Evolutionary conservation across 2,329 filamentous ascomycete genomes (phyloP), one percentile per base, ranked within the genome.

Genomic region (Cryphonectria japonica): DNA sequence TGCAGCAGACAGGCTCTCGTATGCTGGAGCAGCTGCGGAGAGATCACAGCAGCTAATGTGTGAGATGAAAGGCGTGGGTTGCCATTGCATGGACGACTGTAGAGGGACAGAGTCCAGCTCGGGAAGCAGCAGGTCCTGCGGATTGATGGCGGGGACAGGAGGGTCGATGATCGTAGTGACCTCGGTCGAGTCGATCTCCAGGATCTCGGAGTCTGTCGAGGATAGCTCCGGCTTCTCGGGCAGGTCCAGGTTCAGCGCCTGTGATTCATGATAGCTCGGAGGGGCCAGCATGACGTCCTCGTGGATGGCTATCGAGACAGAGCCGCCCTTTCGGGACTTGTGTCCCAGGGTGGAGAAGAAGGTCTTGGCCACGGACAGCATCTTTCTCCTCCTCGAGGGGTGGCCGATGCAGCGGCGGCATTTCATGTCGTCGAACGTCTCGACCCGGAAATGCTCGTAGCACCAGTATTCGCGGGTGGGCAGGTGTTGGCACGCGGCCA

Each of bases 261-360:
- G 78, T 52, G 83, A 83, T 59, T 85, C 82, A 76, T 65, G 19
- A 43, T 86, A 87, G 71, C 82, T 83, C 29, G 84, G 83, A 22
- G 84, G 83, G n/a, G 79, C 80, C n/a, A 78, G 67, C 7, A 74
- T 69, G 34, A 71, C 65, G 34, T 77, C 70, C 43, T 83, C 80
- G 37, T 79, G 76, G 46, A 80, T 78, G 68, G 78, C 67, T 32
- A 75, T 74, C 37, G 71, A 66, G 32, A 75, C 71, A n/a, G 77
- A 76, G 37, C 75, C 77, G 37, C 75, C 77, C 73, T 81, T 85
- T 74, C 79, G 80, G 57, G 82, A 79, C 75, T 83, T 86, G 75
- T 86, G 82, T 11, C 86, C 86, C 41, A 88, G 79, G 14, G 82
- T 84, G 32, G 84, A 83, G 76, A 88, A 87, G 78, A 88, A 86